Evolutionary conservation across 2,329 filamentous ascomycete species (phyloP).

Genomic region (Aspergillus sp.): DNA sequence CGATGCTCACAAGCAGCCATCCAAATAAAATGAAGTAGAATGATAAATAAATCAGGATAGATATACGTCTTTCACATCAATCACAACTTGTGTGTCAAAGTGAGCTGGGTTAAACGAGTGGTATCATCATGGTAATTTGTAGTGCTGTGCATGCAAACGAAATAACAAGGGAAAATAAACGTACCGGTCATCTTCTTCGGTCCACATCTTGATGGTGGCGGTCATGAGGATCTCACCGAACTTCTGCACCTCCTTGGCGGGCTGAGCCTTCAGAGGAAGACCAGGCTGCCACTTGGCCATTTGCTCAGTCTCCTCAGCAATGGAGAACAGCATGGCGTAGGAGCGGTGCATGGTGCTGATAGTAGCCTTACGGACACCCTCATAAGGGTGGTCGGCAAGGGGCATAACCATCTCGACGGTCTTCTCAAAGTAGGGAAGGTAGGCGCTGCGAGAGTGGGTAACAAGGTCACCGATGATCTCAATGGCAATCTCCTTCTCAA

Average conservation of each 20-base stretch:
- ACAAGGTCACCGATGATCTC: conserved; percentile 94
- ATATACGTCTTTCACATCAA: conserved; percentile 81
- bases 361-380: conserved; percentile 89
- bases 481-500: conserved; percentile 96
- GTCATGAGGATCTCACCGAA: conserved; percentile 83
- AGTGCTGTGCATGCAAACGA: conserved; percentile 11
- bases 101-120: conserved; percentile 96
- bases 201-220: conserved; percentile 81
- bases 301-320: conserved; percentile 76
- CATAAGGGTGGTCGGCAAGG: conserved; percentile 84
- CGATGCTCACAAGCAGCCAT: conserved; percentile 19
- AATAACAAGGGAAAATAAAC: conserved; percentile 45
- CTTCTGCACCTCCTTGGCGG: conserved; percentile 76
- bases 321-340: conserved; percentile 85
- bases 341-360: conserved; percentile 90
- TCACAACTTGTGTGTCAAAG: conserved; percentile 84
- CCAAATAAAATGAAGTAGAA: conserved; percentile 34
- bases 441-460: conserved; percentile 76
- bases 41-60: conserved; percentile 43
- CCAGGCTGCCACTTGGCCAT: conserved; percentile 85
- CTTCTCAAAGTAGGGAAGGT: conserved; percentile 83
- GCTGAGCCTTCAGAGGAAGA: conserved; percentile 75
- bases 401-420: conserved; percentile 78
- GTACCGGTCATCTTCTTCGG: conserved; percentile 90
- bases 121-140: conserved; percentile 69